These are phyloP conservation scores for Monsonia emarginata DNA, from an alignment of 441 rosid species.

Conservation along the genomic window DNA sequence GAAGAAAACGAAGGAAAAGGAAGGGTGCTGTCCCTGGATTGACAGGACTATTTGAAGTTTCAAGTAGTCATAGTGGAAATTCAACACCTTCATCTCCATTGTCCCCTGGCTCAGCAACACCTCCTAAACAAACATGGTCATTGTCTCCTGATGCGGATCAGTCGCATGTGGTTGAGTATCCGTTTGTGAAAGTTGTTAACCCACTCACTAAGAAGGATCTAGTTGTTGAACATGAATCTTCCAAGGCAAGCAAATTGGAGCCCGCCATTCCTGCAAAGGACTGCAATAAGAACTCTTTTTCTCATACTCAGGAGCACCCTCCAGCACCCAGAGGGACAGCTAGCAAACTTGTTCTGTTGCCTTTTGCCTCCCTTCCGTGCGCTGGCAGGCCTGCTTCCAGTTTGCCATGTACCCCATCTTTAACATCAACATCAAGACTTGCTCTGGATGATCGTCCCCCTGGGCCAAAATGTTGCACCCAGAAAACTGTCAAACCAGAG, in stretches of 20 bases:
- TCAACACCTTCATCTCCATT: slow-evolving; percentile 86
- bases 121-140: slow-evolving; percentile 23
- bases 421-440: slow-evolving; percentile 32
- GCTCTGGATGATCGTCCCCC: slow-evolving; percentile 79
- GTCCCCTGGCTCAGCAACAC: slow-evolving; percentile 41
- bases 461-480: slow-evolving; percentile 34
- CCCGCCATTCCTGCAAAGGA: slow-evolving; percentile 20
- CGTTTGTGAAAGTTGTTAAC: slow-evolving; percentile 24
- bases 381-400: slow-evolving; percentile 24
- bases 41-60: slow-evolving; percentile 44
- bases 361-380: slow-evolving; percentile 44
- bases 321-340: slow-evolving; percentile 18
- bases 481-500: slow-evolving; percentile 26
- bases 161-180: slow-evolving; percentile 22
- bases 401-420: slow-evolving; percentile 25
- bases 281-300: slow-evolving; percentile 12
- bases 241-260: slow-evolving; percentile 15
- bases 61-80: slow-evolving; percentile 88
- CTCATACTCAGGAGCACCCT: slow-evolving; percentile 21
- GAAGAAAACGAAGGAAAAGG: slow-evolving; percentile 65
- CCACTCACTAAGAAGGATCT: slow-evolving; percentile 20
- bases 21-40: slow-evolving; percentile 39
- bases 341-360: slow-evolving; percentile 30
- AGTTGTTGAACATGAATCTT: slow-evolving; percentile 20
- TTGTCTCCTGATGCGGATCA: slow-evolving; percentile 28